phyloP scores from a whole-genome alignment of 2,329 filamentous ascomycete species.

The Zasmidium angulare region DNA sequence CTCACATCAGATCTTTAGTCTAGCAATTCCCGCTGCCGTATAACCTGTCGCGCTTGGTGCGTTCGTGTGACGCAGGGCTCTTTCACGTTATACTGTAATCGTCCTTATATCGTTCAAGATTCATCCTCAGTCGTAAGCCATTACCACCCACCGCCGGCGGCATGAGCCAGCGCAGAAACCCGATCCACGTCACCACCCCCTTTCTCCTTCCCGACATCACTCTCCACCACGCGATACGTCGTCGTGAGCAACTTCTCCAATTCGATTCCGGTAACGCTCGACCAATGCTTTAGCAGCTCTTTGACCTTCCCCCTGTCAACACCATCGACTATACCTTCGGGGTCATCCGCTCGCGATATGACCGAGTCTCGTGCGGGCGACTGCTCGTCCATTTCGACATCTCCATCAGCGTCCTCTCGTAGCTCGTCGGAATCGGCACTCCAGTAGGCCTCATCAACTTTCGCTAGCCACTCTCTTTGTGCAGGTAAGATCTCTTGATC shows the following conservation, averaged over 20 bases:
- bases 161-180: conserved; percentile 84
- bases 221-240: conserved; percentile 87
- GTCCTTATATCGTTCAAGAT: too few relatives aligned
- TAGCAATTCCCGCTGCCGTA: too few relatives aligned
- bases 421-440: conserved; percentile 30
- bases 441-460: conserved; percentile 61
- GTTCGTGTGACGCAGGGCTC: too few relatives aligned
- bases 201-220: conserved; percentile 82
- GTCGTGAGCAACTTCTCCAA: conserved; percentile 76
- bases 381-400: conserved; percentile 13
- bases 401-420: conserved; percentile 20
- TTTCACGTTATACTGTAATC: too few relatives aligned
- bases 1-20: too few relatives aligned
- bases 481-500: conserved; percentile 58
- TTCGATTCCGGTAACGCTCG: conserved; percentile 66
- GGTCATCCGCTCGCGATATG: conserved; percentile 25
- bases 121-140: conserved; percentile 29
- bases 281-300: conserved; percentile 74
- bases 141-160: conserved; percentile 93
- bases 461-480: conserved; percentile 80
- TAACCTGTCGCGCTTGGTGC: too few relatives aligned
- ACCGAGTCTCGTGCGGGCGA: conserved; percentile 24
- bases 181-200: conserved; percentile 70
- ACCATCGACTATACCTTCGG: conserved; percentile 37
- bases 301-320: conserved; percentile 67